These are phyloP conservation scores for Sporothrix mexicana DNA, from an alignment of 2,329 filamentous ascomycete genomes.

Conservation along the genomic window DNA sequence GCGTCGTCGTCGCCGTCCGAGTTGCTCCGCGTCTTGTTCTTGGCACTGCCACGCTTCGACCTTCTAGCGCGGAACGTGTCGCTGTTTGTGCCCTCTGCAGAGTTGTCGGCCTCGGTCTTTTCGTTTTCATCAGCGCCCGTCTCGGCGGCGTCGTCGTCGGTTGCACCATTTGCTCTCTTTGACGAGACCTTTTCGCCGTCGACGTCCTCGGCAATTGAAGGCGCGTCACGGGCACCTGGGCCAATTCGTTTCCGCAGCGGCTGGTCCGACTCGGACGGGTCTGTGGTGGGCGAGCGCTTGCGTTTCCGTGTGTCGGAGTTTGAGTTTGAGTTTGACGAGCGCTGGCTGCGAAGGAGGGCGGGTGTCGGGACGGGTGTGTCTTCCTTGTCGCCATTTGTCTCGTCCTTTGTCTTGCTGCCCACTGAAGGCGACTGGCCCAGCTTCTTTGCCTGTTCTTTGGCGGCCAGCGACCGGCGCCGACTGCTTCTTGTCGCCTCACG, in stretches of 20 bases:
- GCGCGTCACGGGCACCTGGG: slow-evolving; percentile 51
- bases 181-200: slow-evolving; percentile 39
- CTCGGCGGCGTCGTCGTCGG: slow-evolving; percentile 48
- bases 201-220: not conserved
- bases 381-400: slow-evolving; percentile 41
- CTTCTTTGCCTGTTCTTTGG: slow-evolving; percentile 43
- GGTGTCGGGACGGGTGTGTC: slow-evolving; percentile 19
- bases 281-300: slow-evolving; percentile 55
- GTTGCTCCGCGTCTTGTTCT: slow-evolving; percentile 36
- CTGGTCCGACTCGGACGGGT: slow-evolving; percentile 55
- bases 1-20: slow-evolving; percentile 38
- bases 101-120: slow-evolving; percentile 35
- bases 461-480: slow-evolving; percentile 42
- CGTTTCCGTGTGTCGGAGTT: slow-evolving; percentile 54
- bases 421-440: not conserved
- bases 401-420: slow-evolving; percentile 35
- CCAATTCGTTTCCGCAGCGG: slow-evolving; percentile 61
- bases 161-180: slow-evolving; percentile 46
- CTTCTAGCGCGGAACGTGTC: slow-evolving; percentile 49
- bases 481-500: slow-evolving; percentile 28
- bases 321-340: slow-evolving; percentile 37
- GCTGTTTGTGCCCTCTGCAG: slow-evolving; percentile 44
- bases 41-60: slow-evolving; percentile 48
- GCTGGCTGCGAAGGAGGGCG: slow-evolving; percentile 32
- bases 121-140: slow-evolving; percentile 40